Evolutionary conservation across 2,329 filamentous ascomycete genomes (phyloP), one percentile per base, ranked within the genome.

Genomic region (Sclerotinia spermophila): DNA sequence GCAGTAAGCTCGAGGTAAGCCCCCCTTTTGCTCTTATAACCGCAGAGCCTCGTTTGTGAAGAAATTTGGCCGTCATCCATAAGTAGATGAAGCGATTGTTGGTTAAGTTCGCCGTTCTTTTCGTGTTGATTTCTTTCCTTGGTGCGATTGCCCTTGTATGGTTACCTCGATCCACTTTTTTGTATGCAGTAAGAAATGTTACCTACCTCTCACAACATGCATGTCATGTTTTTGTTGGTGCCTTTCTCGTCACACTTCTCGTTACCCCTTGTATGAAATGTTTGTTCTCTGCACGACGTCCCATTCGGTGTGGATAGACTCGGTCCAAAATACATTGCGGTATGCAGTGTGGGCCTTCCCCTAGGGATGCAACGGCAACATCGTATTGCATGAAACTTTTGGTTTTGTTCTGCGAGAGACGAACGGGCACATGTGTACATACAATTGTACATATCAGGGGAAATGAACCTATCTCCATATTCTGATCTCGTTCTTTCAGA

Each of bases 121-220:
- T 64, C 30, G 44, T 48, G 15, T 64, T 64, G 44, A 35, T 44
- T 24, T 30, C 38, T 33, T 40, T 64, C 21, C 40, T 53, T 48
- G 42, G 30, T 62, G 33, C 44, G 17, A 64, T 44, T 44, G 30
- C 68, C 68, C 42, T 64, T 69, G 45, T 44, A 35, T n/a, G 11
- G 35, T 55, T 44, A 40, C 44, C 33, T 42, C 21, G 48, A 33
- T 66, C 68, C 59, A 48, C 60, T 66, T 58, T 58, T 69, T 21
- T 24, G 44, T 51, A 68, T 69, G 60, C 68, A 69, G 60, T 69
- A 45, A 69, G 59, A 69, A 69, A 69, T 69, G 35, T 55, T 64
- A 69, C 56, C 62, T 62, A 30, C 67, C 67, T 69, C 53, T 65
- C 68, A 69, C 68, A 65, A 21, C 59, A 69, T 65, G 15, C 38